Evolutionary conservation across 768 basidiomycete genomes (phyloP), one percentile per base, ranked within the genome.

Genomic region (Mycena olivaceomarginata): DNA sequence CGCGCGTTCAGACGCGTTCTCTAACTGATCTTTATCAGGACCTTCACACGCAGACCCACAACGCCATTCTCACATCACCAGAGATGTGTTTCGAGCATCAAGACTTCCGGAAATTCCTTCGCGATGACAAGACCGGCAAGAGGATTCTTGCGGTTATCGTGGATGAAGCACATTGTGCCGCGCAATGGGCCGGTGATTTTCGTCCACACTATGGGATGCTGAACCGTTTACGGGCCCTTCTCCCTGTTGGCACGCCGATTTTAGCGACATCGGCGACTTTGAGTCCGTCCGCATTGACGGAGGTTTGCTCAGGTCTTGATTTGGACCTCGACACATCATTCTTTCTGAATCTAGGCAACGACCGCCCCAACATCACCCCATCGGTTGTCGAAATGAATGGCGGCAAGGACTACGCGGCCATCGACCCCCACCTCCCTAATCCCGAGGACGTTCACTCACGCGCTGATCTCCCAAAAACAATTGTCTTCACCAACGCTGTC

Each of bases 161-260:
- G n/a, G 87, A 88, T 67, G 86, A 89, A 67, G 86, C 85, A 0
- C 89, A 89, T 67, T 87, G 85, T 62, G 86, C 84, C 37, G 63
- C 81, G 2, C 81, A 85, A 57, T 87, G 86, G 85, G 85, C 85
- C 2, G 83, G 81, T 0, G 82, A 85, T 37, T 88, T 88, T 78
- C 84, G 87, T 0, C 73, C 77, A 8, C 57, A 69, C 0, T 88
- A 86, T 74, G 75, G 59, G 8, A 41, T 83, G 37, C 80, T 88
- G 6, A 78, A 74, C 0, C 80, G 79, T 16, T 74, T 88, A 6
- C 85, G 84, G 0, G 77, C 84, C 0, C 82, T 86, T 25, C 67
- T 87, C 22, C 83, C 85, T 0, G 65, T 81, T 5, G 60, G 80
- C 13, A 80, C 84, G 15, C 85, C 87, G 11, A 70, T 87, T 41